Percentiles rank a stretch among this genome's conserved stretches.
phyloP scores from a whole-genome alignment of 1,284 basidiomycete genomes.

The Ustilago vetiveriae region DNA sequence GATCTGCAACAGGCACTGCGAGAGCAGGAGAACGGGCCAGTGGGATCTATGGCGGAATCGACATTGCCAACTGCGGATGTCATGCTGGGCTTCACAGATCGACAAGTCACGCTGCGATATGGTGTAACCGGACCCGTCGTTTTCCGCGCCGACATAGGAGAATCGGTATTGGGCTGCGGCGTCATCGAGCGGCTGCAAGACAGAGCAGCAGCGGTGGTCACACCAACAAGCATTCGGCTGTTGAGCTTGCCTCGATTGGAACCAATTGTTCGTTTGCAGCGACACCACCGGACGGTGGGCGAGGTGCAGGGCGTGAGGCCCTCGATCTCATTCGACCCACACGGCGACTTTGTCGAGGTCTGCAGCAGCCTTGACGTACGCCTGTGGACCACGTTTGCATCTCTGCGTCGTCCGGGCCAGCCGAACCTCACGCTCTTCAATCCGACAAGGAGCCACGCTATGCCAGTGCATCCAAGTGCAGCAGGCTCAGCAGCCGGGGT shows the following conservation, averaged over 20 bases:
- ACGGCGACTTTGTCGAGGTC: slow-evolving; percentile 61
- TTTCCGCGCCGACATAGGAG: slow-evolving; percentile 46
- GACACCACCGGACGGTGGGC: slow-evolving; percentile 50
- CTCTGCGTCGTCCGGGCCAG: slow-evolving; percentile 47
- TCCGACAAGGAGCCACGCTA: slow-evolving; percentile 13
- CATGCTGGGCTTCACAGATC: slow-evolving; percentile 38
- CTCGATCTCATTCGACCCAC: slow-evolving; percentile 40
- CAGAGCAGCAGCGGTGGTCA: slow-evolving; percentile 49
- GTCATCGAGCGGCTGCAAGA: slow-evolving; percentile 47
- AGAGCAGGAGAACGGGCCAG: slow-evolving; percentile 37
- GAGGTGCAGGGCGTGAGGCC: slow-evolving; percentile 30
- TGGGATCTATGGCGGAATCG: slow-evolving; percentile 4
- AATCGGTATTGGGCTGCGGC: slow-evolving; percentile 43
- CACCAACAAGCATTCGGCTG: slow-evolving; percentile 48
- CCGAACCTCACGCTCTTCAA: slow-evolving; percentile 50
- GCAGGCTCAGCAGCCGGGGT: slow-evolving; percentile 51
- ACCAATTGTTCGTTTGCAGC: slow-evolving; percentile 50
- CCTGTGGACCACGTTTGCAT: slow-evolving; percentile 59
- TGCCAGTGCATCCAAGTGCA: slow-evolving; percentile 55
- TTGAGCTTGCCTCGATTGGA: slow-evolving; percentile 56
- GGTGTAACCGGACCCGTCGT: slow-evolving; percentile 54
- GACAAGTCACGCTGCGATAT: slow-evolving; percentile 26
- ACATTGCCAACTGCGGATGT: slow-evolving; percentile 31
- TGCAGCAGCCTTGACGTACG: slow-evolving; percentile 57
- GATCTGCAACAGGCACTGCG: slow-evolving; percentile 51